Conservation (phyloP, 345 rosid genomes). For the Populus davidiana region DNA sequence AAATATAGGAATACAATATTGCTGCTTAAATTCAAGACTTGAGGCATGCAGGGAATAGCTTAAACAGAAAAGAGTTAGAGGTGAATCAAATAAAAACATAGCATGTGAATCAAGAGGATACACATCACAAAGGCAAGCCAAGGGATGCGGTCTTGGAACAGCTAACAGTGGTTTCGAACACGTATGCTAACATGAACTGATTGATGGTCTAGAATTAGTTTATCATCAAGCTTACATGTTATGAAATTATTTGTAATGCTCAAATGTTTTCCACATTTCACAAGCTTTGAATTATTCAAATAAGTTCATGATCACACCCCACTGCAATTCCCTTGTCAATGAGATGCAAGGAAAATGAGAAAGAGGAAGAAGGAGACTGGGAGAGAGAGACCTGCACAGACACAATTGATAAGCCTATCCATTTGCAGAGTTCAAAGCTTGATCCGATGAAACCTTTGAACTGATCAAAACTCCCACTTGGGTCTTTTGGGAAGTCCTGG, state of each 20-base stretch:
- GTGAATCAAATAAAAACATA: background rate
- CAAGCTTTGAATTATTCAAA: too few relatives aligned
- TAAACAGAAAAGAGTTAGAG: background rate
- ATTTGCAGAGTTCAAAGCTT: conserved; percentile 73
- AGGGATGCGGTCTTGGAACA: background rate
- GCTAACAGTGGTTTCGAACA: background rate
- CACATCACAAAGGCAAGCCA: background rate
- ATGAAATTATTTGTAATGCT: background rate
- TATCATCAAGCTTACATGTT: background rate
- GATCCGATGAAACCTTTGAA: conserved; percentile 64
- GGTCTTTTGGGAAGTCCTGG: conserved; percentile 90
- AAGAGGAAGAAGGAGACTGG: background rate
- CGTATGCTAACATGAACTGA: background rate
- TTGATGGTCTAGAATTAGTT: background rate
- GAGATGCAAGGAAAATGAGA: background rate
- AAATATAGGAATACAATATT: background rate
- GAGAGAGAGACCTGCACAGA: conserved; percentile 55
- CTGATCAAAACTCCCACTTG: conserved; percentile 60
- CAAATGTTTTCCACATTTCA: background rate
- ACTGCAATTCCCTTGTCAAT: background rate
- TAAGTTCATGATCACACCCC: background rate
- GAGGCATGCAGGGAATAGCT: background rate
- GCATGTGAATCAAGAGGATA: background rate
- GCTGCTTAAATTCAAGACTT: background rate
- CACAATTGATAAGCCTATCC: conserved; percentile 76